phyloP scores from a whole-genome alignment of 1,284 basidiomycete genomes.

The Mycena sp. region DNA sequence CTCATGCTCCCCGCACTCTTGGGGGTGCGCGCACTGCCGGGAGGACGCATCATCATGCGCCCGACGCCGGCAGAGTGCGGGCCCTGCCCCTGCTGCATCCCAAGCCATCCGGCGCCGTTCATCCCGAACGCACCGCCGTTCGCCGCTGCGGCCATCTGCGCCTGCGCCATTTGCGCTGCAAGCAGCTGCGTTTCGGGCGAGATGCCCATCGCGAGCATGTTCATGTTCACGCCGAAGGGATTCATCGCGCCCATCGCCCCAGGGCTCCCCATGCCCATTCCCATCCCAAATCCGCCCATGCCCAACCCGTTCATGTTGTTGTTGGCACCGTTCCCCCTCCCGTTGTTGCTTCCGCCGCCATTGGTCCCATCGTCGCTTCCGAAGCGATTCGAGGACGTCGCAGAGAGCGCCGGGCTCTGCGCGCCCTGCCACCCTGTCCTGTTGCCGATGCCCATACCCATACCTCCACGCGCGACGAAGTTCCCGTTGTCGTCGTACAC shows the following conservation, averaged over 20 bases:
- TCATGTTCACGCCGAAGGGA: constrained; percentile 79
- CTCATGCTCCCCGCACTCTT: constrained; percentile 52
- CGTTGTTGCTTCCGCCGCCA: constrained; percentile 53
- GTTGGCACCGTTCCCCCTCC: constrained; percentile 56
- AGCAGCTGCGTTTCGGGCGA: constrained; percentile 80
- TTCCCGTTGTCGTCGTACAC: constrained; percentile 57
- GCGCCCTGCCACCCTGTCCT: constrained; percentile 55
- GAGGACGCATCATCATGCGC: constrained; percentile 47
- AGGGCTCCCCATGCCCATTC: constrained; percentile 42
- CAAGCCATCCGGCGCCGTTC: constrained; percentile 51
- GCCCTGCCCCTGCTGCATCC: constrained; percentile 49
- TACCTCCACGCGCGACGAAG: constrained; percentile 25
- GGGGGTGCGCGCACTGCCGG: constrained; percentile 63
- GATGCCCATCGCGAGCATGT: constrained; percentile 77
- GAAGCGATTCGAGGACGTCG: constrained; percentile 68
- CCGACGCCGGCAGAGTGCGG: constrained; percentile 52
- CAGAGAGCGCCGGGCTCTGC: constrained; percentile 76
- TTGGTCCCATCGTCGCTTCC: constrained; percentile 57
- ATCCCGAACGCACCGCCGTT: constrained; percentile 43
- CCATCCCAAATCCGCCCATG: constrained; percentile 58
- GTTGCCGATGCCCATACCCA: constrained; percentile 31
- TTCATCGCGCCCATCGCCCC: constrained; percentile 68
- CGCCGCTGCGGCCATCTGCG: constrained; percentile 66
- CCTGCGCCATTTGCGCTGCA: constrained; percentile 83
- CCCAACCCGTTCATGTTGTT: constrained; percentile 68